A percentile compares a stretch with the other conserved stretches of the same genome.
These are phyloP conservation scores for Capsicum pubescens DNA, from an alignment of 257 asterid genomes.

Conservation along the genomic window DNA sequence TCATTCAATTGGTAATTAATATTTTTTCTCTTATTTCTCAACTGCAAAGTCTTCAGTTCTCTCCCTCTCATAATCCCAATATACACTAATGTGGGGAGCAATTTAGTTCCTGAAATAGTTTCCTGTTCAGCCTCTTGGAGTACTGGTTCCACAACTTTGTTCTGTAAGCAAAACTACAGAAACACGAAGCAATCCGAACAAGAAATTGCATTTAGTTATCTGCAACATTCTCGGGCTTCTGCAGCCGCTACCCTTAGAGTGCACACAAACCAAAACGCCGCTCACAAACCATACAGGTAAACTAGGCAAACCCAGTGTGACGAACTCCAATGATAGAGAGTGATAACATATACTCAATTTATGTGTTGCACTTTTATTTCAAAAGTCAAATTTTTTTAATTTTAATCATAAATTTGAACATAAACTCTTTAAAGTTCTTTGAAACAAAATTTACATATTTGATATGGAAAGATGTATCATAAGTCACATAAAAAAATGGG, in stretches of 20 bases:
- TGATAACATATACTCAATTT: too few relatives aligned
- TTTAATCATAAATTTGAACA: too few relatives aligned
- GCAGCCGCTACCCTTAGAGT: background rate
- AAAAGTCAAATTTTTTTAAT: too few relatives aligned
- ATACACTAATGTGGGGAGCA: background rate
- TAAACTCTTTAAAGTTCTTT: too few relatives aligned
- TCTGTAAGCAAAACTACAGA: background rate
- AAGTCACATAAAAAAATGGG: too few relatives aligned
- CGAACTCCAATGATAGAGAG: too few relatives aligned
- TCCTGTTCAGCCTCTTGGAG: background rate
- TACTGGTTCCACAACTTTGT: background rate
- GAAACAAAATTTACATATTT: too few relatives aligned
- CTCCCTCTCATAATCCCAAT: background rate
- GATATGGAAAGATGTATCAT: too few relatives aligned
- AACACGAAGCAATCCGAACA: background rate
- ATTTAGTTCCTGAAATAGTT: background rate
- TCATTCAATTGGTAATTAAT: slow-evolving; percentile 18
- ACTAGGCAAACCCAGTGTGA: too few relatives aligned
- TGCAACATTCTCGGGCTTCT: background rate
- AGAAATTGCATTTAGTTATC: background rate
- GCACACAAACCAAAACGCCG: too few relatives aligned
- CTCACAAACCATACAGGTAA: too few relatives aligned
- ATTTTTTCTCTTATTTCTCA: slow-evolving; percentile 5
- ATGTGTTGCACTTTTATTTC: too few relatives aligned
- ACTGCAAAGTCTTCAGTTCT: background rate